phyloP scores from a whole-genome alignment of 805 yeast genomes.

The Lachancea dasiensis region DNA sequence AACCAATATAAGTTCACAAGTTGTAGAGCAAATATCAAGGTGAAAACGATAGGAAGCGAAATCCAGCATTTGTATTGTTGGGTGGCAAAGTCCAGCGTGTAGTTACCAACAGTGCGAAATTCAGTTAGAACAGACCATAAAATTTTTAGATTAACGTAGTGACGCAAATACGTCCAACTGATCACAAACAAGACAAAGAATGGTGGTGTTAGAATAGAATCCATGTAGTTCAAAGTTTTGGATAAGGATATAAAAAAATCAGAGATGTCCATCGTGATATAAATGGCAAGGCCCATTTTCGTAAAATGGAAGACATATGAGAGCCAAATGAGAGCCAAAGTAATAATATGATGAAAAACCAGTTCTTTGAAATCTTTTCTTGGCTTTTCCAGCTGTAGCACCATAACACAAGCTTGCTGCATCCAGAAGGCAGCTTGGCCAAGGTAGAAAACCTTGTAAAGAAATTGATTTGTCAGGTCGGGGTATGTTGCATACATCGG shows the following conservation, averaged over 20 bases:
- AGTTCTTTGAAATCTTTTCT: slow-evolving; percentile 90
- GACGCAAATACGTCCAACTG: slow-evolving; percentile 87
- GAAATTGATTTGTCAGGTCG: slow-evolving; percentile 62
- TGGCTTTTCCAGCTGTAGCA: slow-evolving; percentile 86
- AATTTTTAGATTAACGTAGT: slow-evolving; percentile 72
- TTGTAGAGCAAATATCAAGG: slow-evolving; percentile 72
- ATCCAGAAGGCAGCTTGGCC: slow-evolving; percentile 97
- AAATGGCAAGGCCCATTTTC: slow-evolving; percentile 88
- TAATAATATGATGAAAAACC: slow-evolving; percentile 87
- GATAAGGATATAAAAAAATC: slow-evolving; percentile 83
- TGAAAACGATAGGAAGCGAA: slow-evolving; percentile 84
- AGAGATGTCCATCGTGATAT: slow-evolving; percentile 92
- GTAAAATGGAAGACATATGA: slow-evolving; percentile 94
- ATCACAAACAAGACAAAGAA: slow-evolving; percentile 61
- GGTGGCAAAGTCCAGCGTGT: slow-evolving; percentile 71
- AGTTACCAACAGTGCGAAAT: slow-evolving; percentile 80
- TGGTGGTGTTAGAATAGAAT: slow-evolving; percentile 56
- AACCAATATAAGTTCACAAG: slow-evolving; percentile 87
- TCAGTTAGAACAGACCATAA: slow-evolving; percentile 83
- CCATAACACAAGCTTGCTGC: slow-evolving; percentile 82
- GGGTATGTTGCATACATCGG: slow-evolving; percentile 80
- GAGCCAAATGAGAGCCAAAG: slow-evolving; percentile 77
- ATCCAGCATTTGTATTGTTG: slow-evolving; percentile 97
- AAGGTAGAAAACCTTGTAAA: slow-evolving; percentile 76
- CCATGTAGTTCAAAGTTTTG: slow-evolving; percentile 81